phyloP scores from a whole-genome alignment of 129 eudicot genomes.

The Flaveria bidentis region DNA sequence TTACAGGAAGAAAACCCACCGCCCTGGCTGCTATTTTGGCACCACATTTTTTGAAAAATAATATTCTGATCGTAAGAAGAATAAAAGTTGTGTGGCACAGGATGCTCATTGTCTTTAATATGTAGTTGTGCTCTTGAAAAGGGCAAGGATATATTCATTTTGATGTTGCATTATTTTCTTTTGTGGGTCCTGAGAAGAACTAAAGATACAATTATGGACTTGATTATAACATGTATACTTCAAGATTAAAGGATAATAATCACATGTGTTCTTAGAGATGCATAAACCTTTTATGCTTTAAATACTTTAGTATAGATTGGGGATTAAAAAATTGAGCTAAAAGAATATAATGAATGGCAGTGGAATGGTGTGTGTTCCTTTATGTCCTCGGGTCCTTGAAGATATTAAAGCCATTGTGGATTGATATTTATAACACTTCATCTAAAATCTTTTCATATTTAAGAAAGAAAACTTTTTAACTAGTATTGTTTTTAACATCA shows the following conservation, averaged over 20 bases:
- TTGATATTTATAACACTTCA: neutral
- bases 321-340: slow-evolving; percentile 22
- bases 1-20: neutral
- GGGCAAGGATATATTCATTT: slow-evolving; percentile 32
- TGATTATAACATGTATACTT: neutral
- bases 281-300: slow-evolving; percentile 30
- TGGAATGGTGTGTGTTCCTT: slow-evolving; percentile 38
- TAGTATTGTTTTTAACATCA: too few relatives aligned
- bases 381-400: slow-evolving; percentile 34
- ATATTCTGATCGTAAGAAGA: slow-evolving; percentile 10
- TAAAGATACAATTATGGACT: slow-evolving; percentile 19
- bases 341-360: slow-evolving; percentile 42
- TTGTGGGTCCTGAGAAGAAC: neutral
- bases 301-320: slow-evolving; percentile 19
- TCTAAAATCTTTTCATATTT: too few relatives aligned
- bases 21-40: neutral
- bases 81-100: slow-evolving; percentile 20
- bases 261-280: slow-evolving; percentile 16
- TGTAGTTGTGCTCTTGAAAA: slow-evolving; percentile 24
- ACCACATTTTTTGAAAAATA: neutral
- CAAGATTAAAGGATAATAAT: neutral
- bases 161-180: slow-evolving; percentile 12
- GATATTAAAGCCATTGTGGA: neutral
- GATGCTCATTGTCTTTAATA: slow-evolving; percentile 38
- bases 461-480: too few relatives aligned